Evolutionary conservation across 2,329 filamentous ascomycete species (phyloP), one percentile per base, ranked within the genome.

Genomic region (Diplodia corticola): DNA sequence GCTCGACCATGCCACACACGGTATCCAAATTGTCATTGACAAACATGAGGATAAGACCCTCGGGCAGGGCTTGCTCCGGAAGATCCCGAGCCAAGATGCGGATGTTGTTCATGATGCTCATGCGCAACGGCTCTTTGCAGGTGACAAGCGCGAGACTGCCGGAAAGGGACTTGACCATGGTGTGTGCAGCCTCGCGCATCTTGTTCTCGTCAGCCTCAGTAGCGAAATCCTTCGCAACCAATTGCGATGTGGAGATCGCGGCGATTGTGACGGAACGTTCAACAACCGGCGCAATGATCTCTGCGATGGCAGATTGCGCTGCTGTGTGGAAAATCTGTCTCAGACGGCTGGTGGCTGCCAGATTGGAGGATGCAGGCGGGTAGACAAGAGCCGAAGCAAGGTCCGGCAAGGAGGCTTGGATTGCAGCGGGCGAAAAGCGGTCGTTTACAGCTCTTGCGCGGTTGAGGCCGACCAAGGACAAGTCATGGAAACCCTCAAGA

Each of bases 251-350:
- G 2, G 94, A 96, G 68, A 99, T 98, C 1, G 94, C 94, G 53
- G 95, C 95, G 76, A 99, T 99, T 0, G 96, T 98, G 46, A 99
- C 94, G 2, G 95, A 99, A 64, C 95, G 88, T 77, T 99, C 96
- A 15, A 99, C 96, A 1, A 99, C 95, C 26, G 95, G 96, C 63
- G 94, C 92, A 68, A 99, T 98, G 65, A 99, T 99, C 74, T 99
- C 96, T 67, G 92, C 90, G 49, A 99, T 89, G 35, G 96, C 94
- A 68, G 93, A 90, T 54, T 92, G 92, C 64, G 97, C 90, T 44
- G 96, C 93, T 54, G 85, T 89, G 70, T 91, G 88, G 65, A 98
- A 92, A 71, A 98, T 96, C 71, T 84, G 84, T 68, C 86, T 84
- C 53, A 89, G 79, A 65, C 91, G 86, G 63, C 83, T 71, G 81